A percentile compares a stretch with the other conserved stretches of the same genome.
Evolutionary conservation across 306 rosid genomes (phyloP).

Genomic region (Parietaria judaica): DNA sequence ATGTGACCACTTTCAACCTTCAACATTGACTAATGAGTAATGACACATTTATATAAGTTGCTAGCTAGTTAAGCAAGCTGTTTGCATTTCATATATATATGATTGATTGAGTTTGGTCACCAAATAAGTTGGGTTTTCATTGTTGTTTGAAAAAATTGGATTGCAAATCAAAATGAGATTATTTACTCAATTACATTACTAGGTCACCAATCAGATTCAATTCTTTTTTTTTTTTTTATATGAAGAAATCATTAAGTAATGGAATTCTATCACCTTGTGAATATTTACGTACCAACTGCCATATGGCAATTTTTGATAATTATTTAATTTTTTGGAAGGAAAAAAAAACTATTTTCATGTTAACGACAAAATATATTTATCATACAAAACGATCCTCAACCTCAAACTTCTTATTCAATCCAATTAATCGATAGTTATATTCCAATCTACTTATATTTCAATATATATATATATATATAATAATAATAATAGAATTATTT

Average conservation of each 20-base stretch:
- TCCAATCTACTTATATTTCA: not conserved
- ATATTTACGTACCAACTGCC: slow-evolving; percentile 18
- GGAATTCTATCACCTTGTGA: slow-evolving; percentile 21
- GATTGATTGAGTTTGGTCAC: slow-evolving; percentile 3
- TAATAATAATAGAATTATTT: too few species aligned
- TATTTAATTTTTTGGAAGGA: not conserved
- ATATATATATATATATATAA: not conserved
- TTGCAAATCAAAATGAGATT: slow-evolving; percentile 4
- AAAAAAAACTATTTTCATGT: slow-evolving; percentile 2
- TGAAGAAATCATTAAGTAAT: slow-evolving; percentile 26
- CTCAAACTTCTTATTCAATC: not conserved
- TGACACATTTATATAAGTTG: not conserved
- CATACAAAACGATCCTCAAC: slow-evolving; percentile 1
- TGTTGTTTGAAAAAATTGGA: slow-evolving; percentile 16
- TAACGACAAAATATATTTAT: not conserved
- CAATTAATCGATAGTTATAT: slow-evolving; percentile 1
- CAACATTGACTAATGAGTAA: slow-evolving; percentile 3
- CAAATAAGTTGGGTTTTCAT: slow-evolving; percentile 4
- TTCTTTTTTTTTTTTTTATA: slow-evolving; percentile 1
- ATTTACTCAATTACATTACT: slow-evolving; percentile 10
- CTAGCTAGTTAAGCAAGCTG: not conserved
- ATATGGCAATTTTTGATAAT: not conserved
- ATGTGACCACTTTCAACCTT: not conserved
- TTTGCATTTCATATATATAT: not conserved
- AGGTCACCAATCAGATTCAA: slow-evolving; percentile 23